These are phyloP conservation scores for Russula dissimulans DNA, from an alignment of 768 basidiomycete species.

Conservation along the genomic window DNA sequence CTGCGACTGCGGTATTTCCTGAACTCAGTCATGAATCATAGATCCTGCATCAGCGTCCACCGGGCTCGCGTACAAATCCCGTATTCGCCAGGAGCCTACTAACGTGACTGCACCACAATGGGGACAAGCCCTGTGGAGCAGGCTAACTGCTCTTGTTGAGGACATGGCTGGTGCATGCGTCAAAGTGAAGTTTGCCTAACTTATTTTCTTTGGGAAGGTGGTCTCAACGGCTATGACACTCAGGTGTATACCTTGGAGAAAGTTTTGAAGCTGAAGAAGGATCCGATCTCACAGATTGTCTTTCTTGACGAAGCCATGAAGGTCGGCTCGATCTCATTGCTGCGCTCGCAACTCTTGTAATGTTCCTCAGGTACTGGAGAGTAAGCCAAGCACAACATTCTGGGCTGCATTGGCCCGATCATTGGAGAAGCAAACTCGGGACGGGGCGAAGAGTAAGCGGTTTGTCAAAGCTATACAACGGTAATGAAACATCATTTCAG, in stretches of 20 bases:
- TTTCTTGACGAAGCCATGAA: conserved; percentile 95
- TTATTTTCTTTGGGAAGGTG: not conserved
- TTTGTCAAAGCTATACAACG: not conserved
- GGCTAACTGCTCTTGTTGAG: conserved; percentile 74
- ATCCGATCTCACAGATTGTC: conserved; percentile 59
- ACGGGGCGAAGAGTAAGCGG: conserved; percentile 65
- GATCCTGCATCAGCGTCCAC: conserved; percentile 23
- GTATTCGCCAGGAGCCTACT: conserved; percentile 86
- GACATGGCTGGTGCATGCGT: conserved; percentile 88
- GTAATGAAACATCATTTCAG: conserved; percentile 31
- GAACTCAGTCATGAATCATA: conserved; percentile 22
- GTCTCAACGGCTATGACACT: not conserved
- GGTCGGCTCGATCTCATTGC: conserved; percentile 33
- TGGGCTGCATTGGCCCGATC: conserved; percentile 78
- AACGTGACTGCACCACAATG: conserved; percentile 82
- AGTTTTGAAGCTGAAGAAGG: conserved; percentile 82
- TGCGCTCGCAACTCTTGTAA: not conserved
- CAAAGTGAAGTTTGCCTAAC: conserved; percentile 42
- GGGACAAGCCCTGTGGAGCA: conserved; percentile 68
- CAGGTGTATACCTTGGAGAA: conserved; percentile 95
- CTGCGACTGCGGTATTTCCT: not conserved
- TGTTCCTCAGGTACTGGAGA: conserved; percentile 60
- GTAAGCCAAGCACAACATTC: conserved; percentile 83
- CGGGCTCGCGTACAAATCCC: conserved; percentile 65
- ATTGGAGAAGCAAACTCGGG: conserved; percentile 74